Percentiles rank a stretch among this genome's conserved stretches.
Evolutionary conservation across 139 green algal species (phyloP).

Genomic region (Closterium sp.): DNA sequence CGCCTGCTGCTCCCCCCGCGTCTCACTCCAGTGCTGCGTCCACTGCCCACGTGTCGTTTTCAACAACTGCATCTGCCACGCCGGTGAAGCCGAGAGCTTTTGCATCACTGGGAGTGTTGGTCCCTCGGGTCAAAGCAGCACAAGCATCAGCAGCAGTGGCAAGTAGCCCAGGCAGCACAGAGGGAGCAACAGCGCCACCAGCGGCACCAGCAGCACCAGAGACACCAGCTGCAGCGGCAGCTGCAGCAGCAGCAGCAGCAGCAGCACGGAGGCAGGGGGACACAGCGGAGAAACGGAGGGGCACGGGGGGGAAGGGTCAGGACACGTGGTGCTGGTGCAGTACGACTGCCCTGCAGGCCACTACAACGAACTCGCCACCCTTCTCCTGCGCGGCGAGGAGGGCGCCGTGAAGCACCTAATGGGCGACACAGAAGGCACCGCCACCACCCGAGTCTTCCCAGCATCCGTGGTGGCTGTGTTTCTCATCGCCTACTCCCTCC

Average conservation of each 20-base stretch:
- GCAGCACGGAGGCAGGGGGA: neutral
- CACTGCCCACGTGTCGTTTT: neutral
- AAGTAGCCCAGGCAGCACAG: neutral
- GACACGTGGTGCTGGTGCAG: neutral
- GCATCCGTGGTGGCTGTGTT: neutral
- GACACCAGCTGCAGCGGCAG: neutral
- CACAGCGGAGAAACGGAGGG: neutral
- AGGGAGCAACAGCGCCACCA: neutral
- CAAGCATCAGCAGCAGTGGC: neutral
- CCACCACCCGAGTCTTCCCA: constrained; percentile 4
- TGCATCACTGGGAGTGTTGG: neutral
- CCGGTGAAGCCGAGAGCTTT: neutral
- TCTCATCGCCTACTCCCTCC: neutral
- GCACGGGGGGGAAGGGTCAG: neutral
- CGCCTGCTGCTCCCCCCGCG: neutral
- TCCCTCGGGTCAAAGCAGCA: neutral
- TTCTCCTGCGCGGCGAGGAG: constrained; percentile 27
- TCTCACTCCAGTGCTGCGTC: neutral
- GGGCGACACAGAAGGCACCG: neutral
- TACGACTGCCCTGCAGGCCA: neutral
- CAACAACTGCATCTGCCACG: neutral
- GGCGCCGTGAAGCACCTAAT: constrained; percentile 25
- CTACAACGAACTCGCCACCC: constrained; percentile 36
- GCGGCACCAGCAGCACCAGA: neutral
- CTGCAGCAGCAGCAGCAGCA: neutral